Conservation (phyloP, 192 early-diverging fungal genomes). For the Geranomyces variabilis region DNA sequence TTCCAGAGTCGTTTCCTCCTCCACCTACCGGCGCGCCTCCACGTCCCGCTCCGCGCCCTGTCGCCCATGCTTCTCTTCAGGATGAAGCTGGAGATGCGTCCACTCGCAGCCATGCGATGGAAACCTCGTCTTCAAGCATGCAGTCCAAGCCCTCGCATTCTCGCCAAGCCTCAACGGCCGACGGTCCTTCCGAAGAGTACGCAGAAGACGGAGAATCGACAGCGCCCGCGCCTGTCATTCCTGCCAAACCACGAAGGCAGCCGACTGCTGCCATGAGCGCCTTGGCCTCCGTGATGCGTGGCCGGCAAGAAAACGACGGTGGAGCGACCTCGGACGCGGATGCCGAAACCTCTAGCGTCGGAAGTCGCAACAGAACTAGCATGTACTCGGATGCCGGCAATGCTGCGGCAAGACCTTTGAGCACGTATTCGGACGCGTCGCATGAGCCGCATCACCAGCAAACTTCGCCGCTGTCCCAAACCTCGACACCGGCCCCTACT, state of each 20-base stretch:
- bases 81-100: not conserved
- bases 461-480: no score
- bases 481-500: not conserved
- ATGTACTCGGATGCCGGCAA: slow-evolving; percentile 30
- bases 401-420: not conserved
- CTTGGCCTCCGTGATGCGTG: slow-evolving; percentile 42
- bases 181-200: not conserved
- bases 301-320: not conserved
- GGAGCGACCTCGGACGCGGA: slow-evolving; percentile 19
- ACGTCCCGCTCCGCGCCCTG: slow-evolving; percentile 9
- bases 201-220: not conserved
- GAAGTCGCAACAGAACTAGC: slow-evolving; percentile 15
- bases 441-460: no score
- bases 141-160: slow-evolving; percentile 9
- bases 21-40: slow-evolving; percentile 7
- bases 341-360: slow-evolving; percentile 16
- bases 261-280: slow-evolving; percentile 44
- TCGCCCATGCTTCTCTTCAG: not conserved
- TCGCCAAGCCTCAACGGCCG: slow-evolving; percentile 9
- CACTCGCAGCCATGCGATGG: not conserved
- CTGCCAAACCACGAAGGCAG: slow-evolving; percentile 29
- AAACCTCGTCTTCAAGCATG: not conserved
- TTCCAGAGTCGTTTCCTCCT: not conserved
- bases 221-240: slow-evolving; percentile 5
- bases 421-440: no score